Conservation (phyloP, 768 basidiomycete genomes). For the Hericium alpestre region DNA sequence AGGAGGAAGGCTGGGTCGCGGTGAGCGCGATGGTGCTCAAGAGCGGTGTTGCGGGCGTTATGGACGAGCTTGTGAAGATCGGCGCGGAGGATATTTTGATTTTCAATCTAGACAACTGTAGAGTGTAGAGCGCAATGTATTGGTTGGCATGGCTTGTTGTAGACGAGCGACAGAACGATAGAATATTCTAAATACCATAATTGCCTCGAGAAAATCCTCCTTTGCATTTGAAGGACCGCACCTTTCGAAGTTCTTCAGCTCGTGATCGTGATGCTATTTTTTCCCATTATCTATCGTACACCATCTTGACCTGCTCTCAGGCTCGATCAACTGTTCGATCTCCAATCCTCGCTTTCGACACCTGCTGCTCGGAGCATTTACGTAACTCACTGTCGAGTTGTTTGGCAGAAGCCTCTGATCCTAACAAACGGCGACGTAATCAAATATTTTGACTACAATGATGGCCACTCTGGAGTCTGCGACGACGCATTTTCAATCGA, state of each 20-base stretch:
- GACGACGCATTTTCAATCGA: no score
- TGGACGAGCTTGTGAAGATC: slow-evolving; percentile 75
- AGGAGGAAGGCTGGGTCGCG: slow-evolving; percentile 79
- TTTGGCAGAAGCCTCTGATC: no score
- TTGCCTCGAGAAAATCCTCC: no score
- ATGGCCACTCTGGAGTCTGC: neutral
- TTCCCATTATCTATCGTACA: no score
- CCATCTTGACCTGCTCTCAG: no score
- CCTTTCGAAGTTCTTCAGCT: neutral
- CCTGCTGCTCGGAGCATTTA: no score
- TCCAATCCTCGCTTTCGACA: no score
- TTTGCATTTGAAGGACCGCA: neutral
- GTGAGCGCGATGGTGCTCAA: slow-evolving; percentile 91
- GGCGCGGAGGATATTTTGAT: slow-evolving; percentile 90
- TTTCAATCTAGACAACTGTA: slow-evolving; percentile 86
- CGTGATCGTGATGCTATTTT: neutral
- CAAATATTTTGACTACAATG: neutral
- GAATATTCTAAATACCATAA: neutral
- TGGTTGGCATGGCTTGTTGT: neutral
- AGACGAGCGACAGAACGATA: no score
- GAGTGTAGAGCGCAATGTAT: slow-evolving; percentile 41
- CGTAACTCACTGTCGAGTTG: no score
- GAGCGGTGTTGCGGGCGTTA: slow-evolving; percentile 63
- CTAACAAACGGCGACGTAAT: no score
- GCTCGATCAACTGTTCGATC: no score